Conservation (phyloP, 2,329 filamentous ascomycete genomes). For the Aspergillus viridinutans region DNA sequence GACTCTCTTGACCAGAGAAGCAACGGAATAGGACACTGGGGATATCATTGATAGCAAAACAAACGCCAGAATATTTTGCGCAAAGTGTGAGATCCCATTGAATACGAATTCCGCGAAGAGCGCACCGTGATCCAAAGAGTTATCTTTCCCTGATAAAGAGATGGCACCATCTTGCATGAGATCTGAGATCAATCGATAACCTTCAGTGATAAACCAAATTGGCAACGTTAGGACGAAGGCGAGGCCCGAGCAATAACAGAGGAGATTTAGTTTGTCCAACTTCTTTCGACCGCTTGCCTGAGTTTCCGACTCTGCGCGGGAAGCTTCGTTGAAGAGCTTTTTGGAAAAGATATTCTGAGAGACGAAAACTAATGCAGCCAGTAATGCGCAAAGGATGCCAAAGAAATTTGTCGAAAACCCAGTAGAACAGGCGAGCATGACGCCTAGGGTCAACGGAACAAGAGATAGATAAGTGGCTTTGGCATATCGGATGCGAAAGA, state of each 20-base stretch:
- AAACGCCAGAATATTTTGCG: constrained; percentile 93
- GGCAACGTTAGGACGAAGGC: constrained; percentile 85
- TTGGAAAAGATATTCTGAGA: constrained; percentile 99
- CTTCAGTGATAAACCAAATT: constrained; percentile 92
- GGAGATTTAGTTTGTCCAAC: constrained; percentile 90
- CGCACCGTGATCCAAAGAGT: constrained; percentile 60
- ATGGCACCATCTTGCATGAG: constrained; percentile 78
- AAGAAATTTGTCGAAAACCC: constrained; percentile 84
- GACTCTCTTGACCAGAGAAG: constrained; percentile 91
- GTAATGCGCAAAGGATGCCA: constrained; percentile 82
- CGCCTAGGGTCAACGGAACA: constrained; percentile 87
- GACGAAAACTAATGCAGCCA: constrained; percentile 91
- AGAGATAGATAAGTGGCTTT: constrained; percentile 81
- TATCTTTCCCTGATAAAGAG: constrained; percentile 70
- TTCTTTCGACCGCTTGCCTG: constrained; percentile 63
- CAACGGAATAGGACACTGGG: constrained; percentile 95
- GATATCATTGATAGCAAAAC: constrained; percentile 87
- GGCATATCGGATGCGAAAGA: constrained; percentile 87
- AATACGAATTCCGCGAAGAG: constrained; percentile 83
- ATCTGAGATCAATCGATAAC: constrained; percentile 70
- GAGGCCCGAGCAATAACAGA: constrained; percentile 94
- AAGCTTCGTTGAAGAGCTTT: constrained; percentile 91
- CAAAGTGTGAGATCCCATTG: constrained; percentile 95
- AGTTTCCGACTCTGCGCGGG: constrained; percentile 72
- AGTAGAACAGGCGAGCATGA: constrained; percentile 92